Conservation (phyloP, 2,329 filamentous ascomycete species). For the Calonectria crousiana region DNA sequence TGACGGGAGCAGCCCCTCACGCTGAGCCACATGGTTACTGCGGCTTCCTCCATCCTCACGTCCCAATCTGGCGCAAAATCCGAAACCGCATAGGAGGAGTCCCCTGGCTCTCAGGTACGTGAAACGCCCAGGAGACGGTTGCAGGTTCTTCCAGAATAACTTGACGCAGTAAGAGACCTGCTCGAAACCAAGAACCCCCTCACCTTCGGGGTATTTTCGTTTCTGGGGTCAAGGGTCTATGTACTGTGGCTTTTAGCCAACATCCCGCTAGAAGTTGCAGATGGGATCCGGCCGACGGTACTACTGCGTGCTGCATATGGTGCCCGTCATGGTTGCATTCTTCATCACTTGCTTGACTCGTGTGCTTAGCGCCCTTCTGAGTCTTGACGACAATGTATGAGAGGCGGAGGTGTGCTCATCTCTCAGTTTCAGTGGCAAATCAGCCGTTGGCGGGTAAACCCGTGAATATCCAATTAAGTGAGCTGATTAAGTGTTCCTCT, state of each 20-base stretch:
- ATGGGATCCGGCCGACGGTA: conserved; percentile 27
- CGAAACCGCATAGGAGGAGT: conserved; percentile 36
- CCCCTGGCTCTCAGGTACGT: conserved; percentile 36
- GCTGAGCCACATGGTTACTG: neutral
- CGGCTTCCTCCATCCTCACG: conserved; percentile 2
- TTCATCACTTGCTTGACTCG: conserved; percentile 34
- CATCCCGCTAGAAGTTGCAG: conserved; percentile 35
- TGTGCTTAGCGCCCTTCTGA: conserved; percentile 30
- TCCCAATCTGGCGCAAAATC: conserved; percentile 31
- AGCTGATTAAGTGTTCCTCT: neutral
- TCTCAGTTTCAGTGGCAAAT: conserved; percentile 16
- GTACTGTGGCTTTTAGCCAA: conserved; percentile 18
- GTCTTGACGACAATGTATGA: conserved; percentile 13
- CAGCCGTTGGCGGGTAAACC: conserved; percentile 10
- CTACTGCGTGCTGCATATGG: conserved; percentile 1
- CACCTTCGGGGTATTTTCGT: conserved; percentile 27
- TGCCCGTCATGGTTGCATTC: conserved; percentile 22
- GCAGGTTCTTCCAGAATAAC: conserved; percentile 44
- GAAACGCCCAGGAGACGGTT: conserved; percentile 38
- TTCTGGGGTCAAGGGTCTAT: conserved; percentile 37
- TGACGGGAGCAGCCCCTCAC: neutral
- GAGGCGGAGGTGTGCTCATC: neutral
- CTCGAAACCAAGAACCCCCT: conserved; percentile 24
- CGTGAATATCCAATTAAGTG: neutral
- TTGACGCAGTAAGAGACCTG: conserved; percentile 33